These are phyloP conservation scores for Quercus rubra DNA, from an alignment of 306 rosid genomes.

Conservation along the genomic window DNA sequence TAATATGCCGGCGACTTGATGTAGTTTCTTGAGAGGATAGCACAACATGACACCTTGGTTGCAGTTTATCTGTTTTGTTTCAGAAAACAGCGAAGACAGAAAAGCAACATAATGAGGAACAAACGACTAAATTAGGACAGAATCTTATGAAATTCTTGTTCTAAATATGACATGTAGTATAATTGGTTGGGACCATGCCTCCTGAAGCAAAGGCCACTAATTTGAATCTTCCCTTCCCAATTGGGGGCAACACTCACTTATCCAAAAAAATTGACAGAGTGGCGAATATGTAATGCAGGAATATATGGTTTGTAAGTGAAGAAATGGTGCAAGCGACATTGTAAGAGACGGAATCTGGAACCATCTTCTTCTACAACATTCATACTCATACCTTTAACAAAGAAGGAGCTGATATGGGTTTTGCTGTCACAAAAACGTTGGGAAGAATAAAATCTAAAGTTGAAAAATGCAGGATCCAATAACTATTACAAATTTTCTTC, in stretches of 20 bases:
- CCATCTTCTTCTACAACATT: neutral
- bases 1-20: constrained; percentile 48
- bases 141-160: neutral
- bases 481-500: neutral
- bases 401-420: neutral
- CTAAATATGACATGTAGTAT: no score
- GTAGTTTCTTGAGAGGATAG: constrained; percentile 36
- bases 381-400: neutral
- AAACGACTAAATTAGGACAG: neutral
- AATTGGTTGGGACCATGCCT: no score
- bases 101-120: neutral
- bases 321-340: neutral
- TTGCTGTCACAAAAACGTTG: neutral
- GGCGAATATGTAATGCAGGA: neutral
- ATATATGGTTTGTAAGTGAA: neutral
- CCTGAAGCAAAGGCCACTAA: no score
- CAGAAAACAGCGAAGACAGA: constrained; percentile 40
- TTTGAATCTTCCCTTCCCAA: no score
- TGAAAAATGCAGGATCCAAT: neutral
- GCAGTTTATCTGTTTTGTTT: constrained; percentile 55
- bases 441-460: neutral
- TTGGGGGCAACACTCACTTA: no score
- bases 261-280: neutral
- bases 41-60: constrained; percentile 41
- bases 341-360: neutral